Conservation (phyloP, 2,329 filamentous ascomycete genomes). For the Verticillium zaregamsianum region DNA sequence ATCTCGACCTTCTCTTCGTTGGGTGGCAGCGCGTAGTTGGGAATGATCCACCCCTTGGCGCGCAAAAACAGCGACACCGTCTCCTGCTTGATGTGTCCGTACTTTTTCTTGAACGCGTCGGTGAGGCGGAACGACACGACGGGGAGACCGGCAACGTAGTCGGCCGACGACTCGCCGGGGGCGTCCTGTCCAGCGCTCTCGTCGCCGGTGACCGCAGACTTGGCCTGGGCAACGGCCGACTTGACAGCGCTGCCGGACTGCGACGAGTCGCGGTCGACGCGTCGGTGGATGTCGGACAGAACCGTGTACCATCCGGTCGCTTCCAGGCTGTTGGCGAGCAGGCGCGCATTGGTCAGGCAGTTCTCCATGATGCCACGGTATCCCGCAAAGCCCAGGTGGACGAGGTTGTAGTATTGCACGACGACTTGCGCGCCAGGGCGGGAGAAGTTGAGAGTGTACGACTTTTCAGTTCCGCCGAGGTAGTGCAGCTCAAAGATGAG, state of each 20-base stretch:
- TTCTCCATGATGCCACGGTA: slow-evolving; percentile 65
- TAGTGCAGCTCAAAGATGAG: slow-evolving; percentile 69
- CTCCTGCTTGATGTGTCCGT: slow-evolving; percentile 61
- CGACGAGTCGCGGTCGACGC: slow-evolving; percentile 30
- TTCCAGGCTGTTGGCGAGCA: slow-evolving; percentile 60
- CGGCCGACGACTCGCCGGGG: slow-evolving; percentile 46
- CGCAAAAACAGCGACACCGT: slow-evolving; percentile 58
- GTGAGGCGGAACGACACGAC: slow-evolving; percentile 65
- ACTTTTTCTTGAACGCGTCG: slow-evolving; percentile 56
- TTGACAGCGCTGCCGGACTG: slow-evolving; percentile 33
- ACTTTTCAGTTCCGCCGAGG: slow-evolving; percentile 64
- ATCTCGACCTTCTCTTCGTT: slow-evolving; percentile 60
- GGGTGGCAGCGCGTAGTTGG: slow-evolving; percentile 65
- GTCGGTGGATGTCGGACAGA: slow-evolving; percentile 61
- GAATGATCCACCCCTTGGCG: slow-evolving; percentile 67
- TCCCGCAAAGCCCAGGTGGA: slow-evolving; percentile 64
- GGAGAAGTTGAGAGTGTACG: slow-evolving; percentile 70
- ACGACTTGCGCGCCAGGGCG: slow-evolving; percentile 66
- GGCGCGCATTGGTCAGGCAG: slow-evolving; percentile 58
- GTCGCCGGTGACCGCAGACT: slow-evolving; percentile 32
- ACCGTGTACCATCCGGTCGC: slow-evolving; percentile 63
- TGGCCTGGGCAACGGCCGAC: slow-evolving; percentile 23
- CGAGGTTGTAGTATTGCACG: slow-evolving; percentile 69
- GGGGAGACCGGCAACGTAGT: slow-evolving; percentile 61
- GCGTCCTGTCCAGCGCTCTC: slow-evolving; percentile 12